phyloP scores from a whole-genome alignment of 805 yeast genomes.

The Henningerozyma blattae region DNA sequence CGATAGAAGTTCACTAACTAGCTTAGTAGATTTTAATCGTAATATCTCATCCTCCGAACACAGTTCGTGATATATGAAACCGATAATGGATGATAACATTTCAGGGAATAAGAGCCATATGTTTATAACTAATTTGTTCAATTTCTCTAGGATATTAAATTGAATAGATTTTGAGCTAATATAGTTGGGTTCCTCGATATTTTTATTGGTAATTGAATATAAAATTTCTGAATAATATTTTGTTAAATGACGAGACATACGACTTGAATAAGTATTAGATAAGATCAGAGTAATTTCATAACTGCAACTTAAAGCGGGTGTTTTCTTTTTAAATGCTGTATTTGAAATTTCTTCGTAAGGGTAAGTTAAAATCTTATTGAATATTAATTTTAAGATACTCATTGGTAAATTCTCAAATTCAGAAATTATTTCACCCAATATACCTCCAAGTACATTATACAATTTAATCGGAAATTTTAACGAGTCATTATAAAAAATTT shows the following conservation, averaged over 20 bases:
- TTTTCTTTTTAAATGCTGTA: too few species aligned
- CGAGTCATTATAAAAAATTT: constrained; percentile 42
- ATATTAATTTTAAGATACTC: constrained; percentile 45
- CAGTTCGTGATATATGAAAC: constrained; percentile 68
- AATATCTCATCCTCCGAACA: constrained; percentile 55
- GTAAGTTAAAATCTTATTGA: constrained; percentile 46
- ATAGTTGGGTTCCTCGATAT: constrained; percentile 6
- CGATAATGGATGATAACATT: constrained; percentile 58
- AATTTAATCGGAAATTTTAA: constrained; percentile 38
- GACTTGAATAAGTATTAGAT: constrained; percentile 58
- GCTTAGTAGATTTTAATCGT: constrained; percentile 56
- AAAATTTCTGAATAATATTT: constrained; percentile 70
- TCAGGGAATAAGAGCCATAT: constrained; percentile 77
- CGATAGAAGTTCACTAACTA: constrained; percentile 56
- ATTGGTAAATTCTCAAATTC: constrained; percentile 58
- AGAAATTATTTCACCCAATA: constrained; percentile 62
- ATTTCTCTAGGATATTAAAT: constrained; percentile 37
- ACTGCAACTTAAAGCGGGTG: too few species aligned
- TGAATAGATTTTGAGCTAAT: constrained; percentile 2
- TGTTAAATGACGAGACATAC: constrained; percentile 64
- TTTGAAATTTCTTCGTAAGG: constrained; percentile 19
- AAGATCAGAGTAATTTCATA: constrained; percentile 53
- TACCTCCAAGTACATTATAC: constrained; percentile 53
- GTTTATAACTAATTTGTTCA: constrained; percentile 51
- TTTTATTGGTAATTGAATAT: constrained; percentile 32